A percentile compares a stretch with the other conserved stretches of the same genome.
These are phyloP conservation scores for Nicotiana attenuata DNA, from an alignment of 257 asterid genomes.

Conservation along the genomic window DNA sequence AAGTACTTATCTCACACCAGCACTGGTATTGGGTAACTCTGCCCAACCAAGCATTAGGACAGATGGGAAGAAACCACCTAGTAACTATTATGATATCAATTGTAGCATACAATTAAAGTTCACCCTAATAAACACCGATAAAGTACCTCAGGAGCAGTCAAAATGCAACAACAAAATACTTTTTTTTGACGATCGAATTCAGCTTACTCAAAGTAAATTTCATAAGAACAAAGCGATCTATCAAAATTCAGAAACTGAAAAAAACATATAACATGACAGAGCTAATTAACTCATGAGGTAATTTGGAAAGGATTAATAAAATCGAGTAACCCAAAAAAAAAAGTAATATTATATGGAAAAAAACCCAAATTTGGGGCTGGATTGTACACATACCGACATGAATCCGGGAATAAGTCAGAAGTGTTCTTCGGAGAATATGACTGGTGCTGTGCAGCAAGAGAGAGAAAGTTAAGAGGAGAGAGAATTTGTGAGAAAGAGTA, in stretches of 20 bases:
- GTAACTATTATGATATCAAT: neutral
- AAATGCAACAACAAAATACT: neutral
- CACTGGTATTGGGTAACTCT: too few relatives aligned
- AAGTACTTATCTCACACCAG: too few relatives aligned
- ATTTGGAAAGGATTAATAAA: neutral
- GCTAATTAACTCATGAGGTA: neutral
- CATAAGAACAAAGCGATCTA: neutral
- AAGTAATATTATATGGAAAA: neutral
- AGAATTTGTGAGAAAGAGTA: neutral
- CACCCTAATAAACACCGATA: neutral
- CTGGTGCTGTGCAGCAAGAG: constrained; percentile 10
- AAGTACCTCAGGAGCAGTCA: neutral
- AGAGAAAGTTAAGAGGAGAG: constrained; percentile 6
- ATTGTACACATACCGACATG: constrained; percentile 62
- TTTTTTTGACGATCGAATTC: neutral
- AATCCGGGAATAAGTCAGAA: constrained; percentile 34
- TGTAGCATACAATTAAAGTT: neutral
- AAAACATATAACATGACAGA: neutral
- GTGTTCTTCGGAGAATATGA: constrained; percentile 18
- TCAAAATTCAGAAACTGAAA: neutral
- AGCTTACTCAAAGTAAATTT: neutral
- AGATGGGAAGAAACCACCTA: too few relatives aligned
- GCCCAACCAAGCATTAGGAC: too few relatives aligned
- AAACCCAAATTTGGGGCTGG: neutral
- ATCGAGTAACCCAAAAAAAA: neutral